phyloP scores from a whole-genome alignment of 2,329 filamentous ascomycete species.

The Thermothelomyces thermophilus region DNA sequence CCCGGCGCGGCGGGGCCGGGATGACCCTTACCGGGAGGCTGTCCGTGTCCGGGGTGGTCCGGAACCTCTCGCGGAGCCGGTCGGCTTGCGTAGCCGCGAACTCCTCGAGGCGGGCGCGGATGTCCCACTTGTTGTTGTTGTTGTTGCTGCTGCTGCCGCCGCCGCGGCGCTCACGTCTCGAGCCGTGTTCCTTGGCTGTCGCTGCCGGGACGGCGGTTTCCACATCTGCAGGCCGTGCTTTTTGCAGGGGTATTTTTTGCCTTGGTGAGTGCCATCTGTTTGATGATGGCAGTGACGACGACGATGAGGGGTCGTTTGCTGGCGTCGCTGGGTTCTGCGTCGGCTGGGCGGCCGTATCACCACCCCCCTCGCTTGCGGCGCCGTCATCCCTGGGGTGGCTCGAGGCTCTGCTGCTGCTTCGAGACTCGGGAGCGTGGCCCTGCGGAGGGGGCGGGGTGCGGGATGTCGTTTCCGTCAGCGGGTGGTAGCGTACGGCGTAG shows the following conservation, averaged over 20 bases:
- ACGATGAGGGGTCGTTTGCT: neutral
- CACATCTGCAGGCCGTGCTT: conserved; percentile 15
- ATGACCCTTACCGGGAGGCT: conserved; percentile 54
- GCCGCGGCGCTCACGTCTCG: conserved; percentile 9
- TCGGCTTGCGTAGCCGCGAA: conserved; percentile 57
- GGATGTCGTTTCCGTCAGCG: conserved; percentile 46
- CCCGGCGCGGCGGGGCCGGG: conserved; percentile 53
- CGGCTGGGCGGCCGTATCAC: conserved; percentile 6
- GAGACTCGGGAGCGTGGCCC: conserved; percentile 26
- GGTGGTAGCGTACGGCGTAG: conserved; percentile 56
- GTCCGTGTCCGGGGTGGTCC: conserved; percentile 47
- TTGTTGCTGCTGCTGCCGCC: neutral
- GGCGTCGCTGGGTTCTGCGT: conserved; percentile 17
- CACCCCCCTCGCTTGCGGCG: conserved; percentile 10
- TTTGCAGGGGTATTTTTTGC: conserved; percentile 30
- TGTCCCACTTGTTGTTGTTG: conserved; percentile 42
- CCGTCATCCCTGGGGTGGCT: conserved; percentile 17
- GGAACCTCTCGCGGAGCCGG: conserved; percentile 49
- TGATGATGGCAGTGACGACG: conserved; percentile 3
- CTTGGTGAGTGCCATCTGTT: conserved; percentile 29
- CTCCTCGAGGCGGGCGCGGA: conserved; percentile 51
- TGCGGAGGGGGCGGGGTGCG: conserved; percentile 35
- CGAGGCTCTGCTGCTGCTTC: conserved; percentile 31
- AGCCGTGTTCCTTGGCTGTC: neutral
- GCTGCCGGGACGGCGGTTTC: conserved; percentile 6